Evolutionary conservation across 306 rosid species (phyloP).

Genomic region (Pterocarpus macrocarpus): DNA sequence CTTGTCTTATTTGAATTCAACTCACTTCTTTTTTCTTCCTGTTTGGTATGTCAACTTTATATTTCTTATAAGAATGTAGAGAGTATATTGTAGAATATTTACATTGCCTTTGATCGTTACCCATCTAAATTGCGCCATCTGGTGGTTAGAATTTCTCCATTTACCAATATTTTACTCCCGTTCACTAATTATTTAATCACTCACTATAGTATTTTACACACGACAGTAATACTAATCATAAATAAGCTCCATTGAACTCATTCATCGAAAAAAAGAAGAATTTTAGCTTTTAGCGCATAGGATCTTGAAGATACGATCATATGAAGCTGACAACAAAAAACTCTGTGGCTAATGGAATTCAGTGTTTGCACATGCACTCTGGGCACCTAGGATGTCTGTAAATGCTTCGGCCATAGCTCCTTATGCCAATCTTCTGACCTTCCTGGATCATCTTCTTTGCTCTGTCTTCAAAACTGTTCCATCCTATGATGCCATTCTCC

Average conservation of each 20-base stretch:
- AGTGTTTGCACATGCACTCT: slow-evolving; percentile 83
- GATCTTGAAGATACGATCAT: too few species aligned
- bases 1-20: too few species aligned
- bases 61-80: too few species aligned
- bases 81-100: too few species aligned
- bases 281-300: too few species aligned
- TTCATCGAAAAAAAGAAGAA: not conserved
- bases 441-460: slow-evolving; percentile 91
- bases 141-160: not conserved
- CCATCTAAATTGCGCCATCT: not conserved
- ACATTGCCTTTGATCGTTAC: too few species aligned
- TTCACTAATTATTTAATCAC: not conserved
- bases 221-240: not conserved
- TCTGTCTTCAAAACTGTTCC: slow-evolving; percentile 76
- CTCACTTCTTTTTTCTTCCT: too few species aligned
- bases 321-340: too few species aligned
- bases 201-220: not conserved
- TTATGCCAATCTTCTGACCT: slow-evolving; percentile 67
- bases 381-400: slow-evolving; percentile 81
- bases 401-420: slow-evolving; percentile 82
- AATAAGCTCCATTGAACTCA: not conserved
- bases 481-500: slow-evolving; percentile 70
- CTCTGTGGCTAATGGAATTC: slow-evolving; percentile 30
- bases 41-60: too few species aligned
- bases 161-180: not conserved